Evolutionary conservation across 23 red algal genomes (phyloP), one percentile per base, ranked within the genome.

Genomic region (Agarophyton chilense): DNA sequence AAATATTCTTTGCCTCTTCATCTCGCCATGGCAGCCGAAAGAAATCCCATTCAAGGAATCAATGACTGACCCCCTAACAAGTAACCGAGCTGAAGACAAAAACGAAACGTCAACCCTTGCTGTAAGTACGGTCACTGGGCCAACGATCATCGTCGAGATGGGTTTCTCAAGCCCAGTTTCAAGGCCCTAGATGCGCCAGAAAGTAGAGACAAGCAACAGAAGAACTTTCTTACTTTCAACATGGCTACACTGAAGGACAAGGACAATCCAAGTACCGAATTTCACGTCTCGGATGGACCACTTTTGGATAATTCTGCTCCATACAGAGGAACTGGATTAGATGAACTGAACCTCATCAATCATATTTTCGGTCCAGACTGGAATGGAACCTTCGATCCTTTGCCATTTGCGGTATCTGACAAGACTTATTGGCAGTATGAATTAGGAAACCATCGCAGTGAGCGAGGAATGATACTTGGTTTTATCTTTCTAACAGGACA

Each of bases 151-250:
- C 0, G 33, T 25, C 21, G 33, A 2, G 43, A 72, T 34, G 66
- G 66, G 29, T 42, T n/a, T 34, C 29, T 2, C 6, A 36, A 36
- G 43, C 60, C 60, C 32, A 17, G 25, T 16, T 10, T 35, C 0
- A 35, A 35, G 0, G 32, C 32, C 0, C 12, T 1, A 18, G 35
- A 72, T n/a, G 22, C 35, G 29, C 28, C 18, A 18, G 21, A 0
- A 32, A 31, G 49, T 12, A 1, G n/a, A 28, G 38, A 78, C 0
- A 41, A 49, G 28, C 18, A 45, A 45, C 17, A 41, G 18, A 51
- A 78, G 73, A 78, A 78, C 38, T 19, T 24, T 31, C 38, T 78
- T 10, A 2, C 0, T 14, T 78, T 78, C 52, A 40, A 78, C 54
- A 78, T 50, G 73, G 2, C 1, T 18, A 0, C 28, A 41, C 45